phyloP scores from a whole-genome alignment of 208 protist species.

The Leishmania major region DNA sequence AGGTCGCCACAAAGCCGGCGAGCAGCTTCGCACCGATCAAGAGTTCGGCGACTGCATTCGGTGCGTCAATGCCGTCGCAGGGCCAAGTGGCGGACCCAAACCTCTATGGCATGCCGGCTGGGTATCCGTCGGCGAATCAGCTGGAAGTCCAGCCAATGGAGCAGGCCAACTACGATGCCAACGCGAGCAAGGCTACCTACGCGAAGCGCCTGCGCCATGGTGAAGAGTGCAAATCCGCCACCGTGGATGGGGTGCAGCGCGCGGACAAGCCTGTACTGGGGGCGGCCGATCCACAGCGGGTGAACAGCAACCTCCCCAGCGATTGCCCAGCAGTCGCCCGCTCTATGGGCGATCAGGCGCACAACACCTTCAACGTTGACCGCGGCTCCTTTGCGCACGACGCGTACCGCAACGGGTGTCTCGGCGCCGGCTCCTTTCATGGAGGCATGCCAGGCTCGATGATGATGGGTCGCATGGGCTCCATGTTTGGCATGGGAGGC shows the following conservation, averaged over 20 bases:
- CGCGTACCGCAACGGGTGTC: conserved; percentile 8
- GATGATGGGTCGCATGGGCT: conserved; percentile 16
- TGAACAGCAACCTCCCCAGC: conserved; percentile 34
- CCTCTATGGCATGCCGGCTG: not conserved
- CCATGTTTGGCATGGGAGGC: conserved; percentile 27
- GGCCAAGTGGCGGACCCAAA: not conserved
- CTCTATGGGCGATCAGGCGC: conserved; percentile 17
- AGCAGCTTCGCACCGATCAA: not conserved
- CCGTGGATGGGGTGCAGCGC: conserved; percentile 24
- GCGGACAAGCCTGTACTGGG: conserved; percentile 20
- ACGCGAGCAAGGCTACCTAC: conserved; percentile 34
- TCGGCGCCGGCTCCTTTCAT: conserved; percentile 18
- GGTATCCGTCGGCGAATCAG: not conserved
- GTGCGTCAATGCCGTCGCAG: not conserved
- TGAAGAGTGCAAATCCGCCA: conserved; percentile 20
- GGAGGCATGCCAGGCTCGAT: conserved; percentile 16
- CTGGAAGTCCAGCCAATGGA: not conserved
- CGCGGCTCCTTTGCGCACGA: conserved; percentile 34
- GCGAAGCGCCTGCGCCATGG: conserved; percentile 39
- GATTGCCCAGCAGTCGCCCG: conserved; percentile 25
- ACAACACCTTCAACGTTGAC: conserved; percentile 34
- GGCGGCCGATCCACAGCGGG: conserved; percentile 21
- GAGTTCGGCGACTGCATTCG: not conserved
- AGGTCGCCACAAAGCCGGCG: not conserved
- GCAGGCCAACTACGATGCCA: conserved; percentile 24